phyloP scores from a whole-genome alignment of 2,329 filamentous ascomycete species.

The Ophiognomonia clavigignenti-juglandacearum region DNA sequence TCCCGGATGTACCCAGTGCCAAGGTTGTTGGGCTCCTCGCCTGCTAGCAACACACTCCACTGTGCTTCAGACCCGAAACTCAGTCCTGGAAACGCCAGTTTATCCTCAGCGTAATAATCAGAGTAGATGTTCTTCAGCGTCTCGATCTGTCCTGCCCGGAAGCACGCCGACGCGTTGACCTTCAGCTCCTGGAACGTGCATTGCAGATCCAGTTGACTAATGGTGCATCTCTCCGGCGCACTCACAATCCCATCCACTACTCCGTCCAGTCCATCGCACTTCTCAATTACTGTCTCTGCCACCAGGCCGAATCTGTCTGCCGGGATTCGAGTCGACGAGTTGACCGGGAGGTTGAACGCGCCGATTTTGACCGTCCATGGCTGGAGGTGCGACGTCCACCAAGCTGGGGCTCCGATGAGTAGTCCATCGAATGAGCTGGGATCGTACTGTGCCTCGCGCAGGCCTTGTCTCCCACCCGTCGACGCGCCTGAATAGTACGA shows the following conservation, averaged over 20 bases:
- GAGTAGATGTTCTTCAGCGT: conserved; percentile 25
- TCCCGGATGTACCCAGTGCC: conserved; percentile 23
- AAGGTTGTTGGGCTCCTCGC: conserved; percentile 18
- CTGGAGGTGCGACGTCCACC: conserved; percentile 35
- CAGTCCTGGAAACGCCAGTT: conserved; percentile 29
- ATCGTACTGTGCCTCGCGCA: conserved; percentile 47
- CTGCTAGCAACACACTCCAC: conserved; percentile 20
- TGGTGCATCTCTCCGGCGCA: conserved; percentile 15
- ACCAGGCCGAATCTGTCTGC: conserved; percentile 35
- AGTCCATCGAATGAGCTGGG: conserved; percentile 55
- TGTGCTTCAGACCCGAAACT: conserved; percentile 38
- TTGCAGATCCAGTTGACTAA: conserved; percentile 28
- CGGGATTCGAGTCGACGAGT: conserved; percentile 36
- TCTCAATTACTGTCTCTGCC: conserved; percentile 30
- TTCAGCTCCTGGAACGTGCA: conserved; percentile 12
- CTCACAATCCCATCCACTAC: conserved; percentile 36
- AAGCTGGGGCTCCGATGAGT: conserved; percentile 44
- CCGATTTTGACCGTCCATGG: conserved; percentile 33
- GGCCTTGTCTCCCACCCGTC: conserved; percentile 54
- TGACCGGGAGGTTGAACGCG: conserved; percentile 38
- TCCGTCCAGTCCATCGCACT: conserved; percentile 36
- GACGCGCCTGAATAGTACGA: conserved; percentile 55
- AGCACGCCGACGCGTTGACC: conserved; percentile 10
- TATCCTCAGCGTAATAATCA: conserved; percentile 17
- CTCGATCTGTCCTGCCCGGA: conserved; percentile 28